Base-by-base conservation (phyloP, 2,329 filamentous ascomycete species). In the Trichoderma hamatum region DNA sequence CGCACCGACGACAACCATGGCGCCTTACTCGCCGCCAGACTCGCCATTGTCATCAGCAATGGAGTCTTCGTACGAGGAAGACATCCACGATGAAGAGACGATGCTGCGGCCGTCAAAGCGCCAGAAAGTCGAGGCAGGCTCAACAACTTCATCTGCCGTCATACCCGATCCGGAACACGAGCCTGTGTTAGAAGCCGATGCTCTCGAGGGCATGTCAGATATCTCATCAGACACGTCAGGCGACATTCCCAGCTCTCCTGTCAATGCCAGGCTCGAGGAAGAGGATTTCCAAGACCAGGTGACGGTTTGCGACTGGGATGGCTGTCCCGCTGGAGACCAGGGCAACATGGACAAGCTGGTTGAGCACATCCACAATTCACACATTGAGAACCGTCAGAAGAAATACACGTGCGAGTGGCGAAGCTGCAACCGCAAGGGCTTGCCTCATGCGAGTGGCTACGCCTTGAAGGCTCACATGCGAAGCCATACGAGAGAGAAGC, bases 381-480 rank as follows among this genome's bases (percentile, higher is more conserved):
- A 99, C 80, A 97, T 98, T 76, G 93, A 96, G 77, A 93, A 90
- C 71, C 89, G 94, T 67, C 92, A 96, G 82, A 97, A 97, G 82
- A 97, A 96, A 80, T 98, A 98, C 79, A 94, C 93, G n/a, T 99
- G 96, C 81, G 95, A 98, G 81, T 99, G 96, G 96, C 89, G 88
- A 70, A 95, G 95, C 73, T 99, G 96, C 79, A 86, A 85, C 65
- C 84, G 94, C 71, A 98, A 97, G 82, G 93, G 94, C 70, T 89
- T 96, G 80, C 90, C 93, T 21, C 96, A 99, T 81, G 95, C 95
- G 1, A 97, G 94, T 76, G 96, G 93, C 2, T 99, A 99, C 81
- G 96, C 96, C 5, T 83, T 99, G 72, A 94, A 97, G 79, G 96
- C 96, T 11, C 96, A 99, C 77, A 97, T 99, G 94, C 87, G 96